Evolutionary conservation across 441 rosid species (phyloP), one percentile per base, ranked within the genome.

Genomic region (Codiaeum variegatum): DNA sequence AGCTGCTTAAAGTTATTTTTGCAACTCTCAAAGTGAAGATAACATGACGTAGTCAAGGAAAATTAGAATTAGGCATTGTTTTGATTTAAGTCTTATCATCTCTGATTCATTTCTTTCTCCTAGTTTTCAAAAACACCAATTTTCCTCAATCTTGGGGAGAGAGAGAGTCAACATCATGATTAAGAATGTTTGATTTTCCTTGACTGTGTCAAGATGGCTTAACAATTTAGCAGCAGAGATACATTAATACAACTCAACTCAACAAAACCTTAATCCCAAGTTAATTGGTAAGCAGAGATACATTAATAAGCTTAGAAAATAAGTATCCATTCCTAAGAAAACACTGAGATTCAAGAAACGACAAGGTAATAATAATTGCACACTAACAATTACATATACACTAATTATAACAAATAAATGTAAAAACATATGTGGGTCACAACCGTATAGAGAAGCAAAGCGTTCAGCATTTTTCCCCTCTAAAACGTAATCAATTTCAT

Each of bases 391-490:
- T 13, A 52, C 31, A 52, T 18, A 23, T 24, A 29, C 54, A 66
- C 40, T 42, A 23, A 24, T 75, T 47, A 38, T 28, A 66, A 68
- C 18, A 6, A 36, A 7, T 38, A 49, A 16, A 61, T 56, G 55
- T 66, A 51, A 63, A 46, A 80, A 87, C 94, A 84, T 81, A 88
- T 96, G 18, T 75, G 84, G 80, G 46, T 81, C 64, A 51, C 66
- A 81, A 79, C 91, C 83, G 85, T 88, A 96, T 6, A 90, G 90
- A 81, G 87, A 81, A 75, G 98, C 94, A 83, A 96, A 93, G 79
- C 88, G 90, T 75, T 91, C 99, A 64, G 99, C 99, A 87, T 91
- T 96, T 88, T 85, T 83, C 70, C 92, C 99, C 85, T 93, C 97
- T 34, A 80, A 83, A 72, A 96, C 58, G 69, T 96, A 96, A 84